Percentiles rank a stretch among this genome's conserved stretches.
phyloP scores from a whole-genome alignment of 116 monocot genomes.

The Thalassia testudinum region DNA sequence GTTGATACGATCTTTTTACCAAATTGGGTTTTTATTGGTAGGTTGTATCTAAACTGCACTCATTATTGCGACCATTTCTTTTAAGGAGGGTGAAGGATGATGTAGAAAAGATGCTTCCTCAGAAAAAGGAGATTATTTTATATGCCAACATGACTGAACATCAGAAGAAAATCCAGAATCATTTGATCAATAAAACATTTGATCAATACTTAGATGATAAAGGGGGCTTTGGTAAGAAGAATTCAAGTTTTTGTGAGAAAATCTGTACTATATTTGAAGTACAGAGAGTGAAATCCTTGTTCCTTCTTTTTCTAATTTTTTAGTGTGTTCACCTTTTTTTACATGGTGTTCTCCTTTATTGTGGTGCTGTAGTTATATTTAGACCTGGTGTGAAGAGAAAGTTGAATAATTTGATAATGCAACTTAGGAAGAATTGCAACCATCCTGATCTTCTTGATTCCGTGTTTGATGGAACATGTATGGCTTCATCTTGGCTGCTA shows the following conservation, averaged over 20 bases:
- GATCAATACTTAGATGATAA: constrained; percentile 34
- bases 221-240: constrained; percentile 13
- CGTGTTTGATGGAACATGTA: constrained; percentile 15
- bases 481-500: not conserved
- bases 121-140: constrained; percentile 80
- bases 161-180: constrained; percentile 61
- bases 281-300: too few relatives aligned
- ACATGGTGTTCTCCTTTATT: too few relatives aligned
- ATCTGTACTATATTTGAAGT: too few relatives aligned
- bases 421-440: constrained; percentile 85
- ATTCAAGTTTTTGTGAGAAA: too few relatives aligned
- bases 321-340: too few relatives aligned
- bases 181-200: constrained; percentile 51
- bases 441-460: constrained; percentile 87
- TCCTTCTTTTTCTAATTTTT: too few relatives aligned
- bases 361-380: constrained; percentile 15
- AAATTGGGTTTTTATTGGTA: not conserved
- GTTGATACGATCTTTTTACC: too few relatives aligned
- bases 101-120: constrained; percentile 71
- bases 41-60: constrained; percentile 67
- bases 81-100: constrained; percentile 69
- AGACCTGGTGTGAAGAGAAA: constrained; percentile 57
- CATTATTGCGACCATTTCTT: constrained; percentile 74
- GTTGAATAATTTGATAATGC: constrained; percentile 68
- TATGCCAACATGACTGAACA: constrained; percentile 76